Conservation (phyloP, 768 basidiomycete genomes). For the Suillus placidus region DNA sequence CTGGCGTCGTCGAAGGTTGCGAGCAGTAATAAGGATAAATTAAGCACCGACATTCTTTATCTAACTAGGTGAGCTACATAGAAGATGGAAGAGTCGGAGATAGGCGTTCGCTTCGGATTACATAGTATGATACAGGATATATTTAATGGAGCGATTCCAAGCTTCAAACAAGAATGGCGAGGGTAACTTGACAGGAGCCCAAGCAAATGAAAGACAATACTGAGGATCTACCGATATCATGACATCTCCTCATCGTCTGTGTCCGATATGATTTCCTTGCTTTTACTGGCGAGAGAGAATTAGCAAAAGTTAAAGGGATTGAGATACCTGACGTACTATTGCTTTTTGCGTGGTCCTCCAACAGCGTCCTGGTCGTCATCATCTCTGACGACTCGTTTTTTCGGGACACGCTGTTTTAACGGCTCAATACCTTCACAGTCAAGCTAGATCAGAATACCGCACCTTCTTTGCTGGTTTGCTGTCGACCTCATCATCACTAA, state of each 20-base stretch:
- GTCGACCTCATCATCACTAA: conserved; percentile 69
- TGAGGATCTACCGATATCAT: conserved; percentile 34
- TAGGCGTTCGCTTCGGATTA: background rate
- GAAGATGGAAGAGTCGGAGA: background rate
- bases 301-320: conserved; percentile 6
- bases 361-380: conserved; percentile 75
- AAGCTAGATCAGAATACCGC: conserved; percentile 14
- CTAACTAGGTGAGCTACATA: background rate
- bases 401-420: conserved; percentile 45
- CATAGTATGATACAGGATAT: background rate
- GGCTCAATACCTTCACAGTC: background rate
- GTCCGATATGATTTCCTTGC: background rate
- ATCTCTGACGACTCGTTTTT: conserved; percentile 78
- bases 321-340: conserved; percentile 54
- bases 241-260: conserved; percentile 68
- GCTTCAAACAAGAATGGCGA: background rate
- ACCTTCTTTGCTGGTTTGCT: conserved; percentile 72
- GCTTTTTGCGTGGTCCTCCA: conserved; percentile 71
- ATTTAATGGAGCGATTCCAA: background rate
- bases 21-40: background rate
- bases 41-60: background rate
- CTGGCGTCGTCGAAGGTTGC: background rate
- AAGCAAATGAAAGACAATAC: conserved; percentile 13
- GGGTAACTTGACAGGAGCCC: background rate
- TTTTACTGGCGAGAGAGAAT: conserved; percentile 48